Conservation (phyloP, 163 green algal species). For the Scenedesmus sp. region DNA sequence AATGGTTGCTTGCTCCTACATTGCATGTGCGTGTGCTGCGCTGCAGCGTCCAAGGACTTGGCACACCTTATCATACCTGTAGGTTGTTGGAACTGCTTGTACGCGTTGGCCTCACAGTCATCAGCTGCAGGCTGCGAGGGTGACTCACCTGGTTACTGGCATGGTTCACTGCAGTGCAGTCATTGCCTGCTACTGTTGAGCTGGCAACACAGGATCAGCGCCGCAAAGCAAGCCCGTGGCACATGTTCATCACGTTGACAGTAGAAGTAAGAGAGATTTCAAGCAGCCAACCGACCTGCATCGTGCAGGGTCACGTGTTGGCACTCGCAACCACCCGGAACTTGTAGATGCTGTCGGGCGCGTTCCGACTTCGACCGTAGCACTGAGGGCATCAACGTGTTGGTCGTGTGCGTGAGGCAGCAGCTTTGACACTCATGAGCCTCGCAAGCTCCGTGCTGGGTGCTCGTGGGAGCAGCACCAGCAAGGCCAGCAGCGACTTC, state of each 20-base stretch:
- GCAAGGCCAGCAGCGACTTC: not conserved
- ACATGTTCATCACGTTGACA: no score
- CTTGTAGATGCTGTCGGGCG: not conserved
- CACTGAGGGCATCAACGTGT: not conserved
- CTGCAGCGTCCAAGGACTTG: no score
- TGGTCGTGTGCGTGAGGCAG: not conserved
- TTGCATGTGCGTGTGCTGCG: no score
- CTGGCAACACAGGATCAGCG: not conserved
- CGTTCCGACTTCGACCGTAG: not conserved
- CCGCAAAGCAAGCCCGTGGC: no score
- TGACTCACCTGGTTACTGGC: not conserved
- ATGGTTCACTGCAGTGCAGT: not conserved
- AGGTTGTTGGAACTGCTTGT: no score
- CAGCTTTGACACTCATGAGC: not conserved
- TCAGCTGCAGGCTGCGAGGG: not conserved
- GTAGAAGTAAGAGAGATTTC: no score
- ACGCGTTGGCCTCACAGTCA: not conserved
- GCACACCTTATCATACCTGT: no score
- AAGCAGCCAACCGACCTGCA: not conserved
- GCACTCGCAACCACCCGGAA: not conserved
- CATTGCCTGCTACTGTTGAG: no score
- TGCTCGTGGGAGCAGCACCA: not conserved
- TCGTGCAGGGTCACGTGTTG: not conserved
- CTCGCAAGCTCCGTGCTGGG: not conserved
- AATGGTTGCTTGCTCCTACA: no score